Evolutionary conservation across 2,329 filamentous ascomycete species (phyloP).

Genomic region (Fusarium humuli): DNA sequence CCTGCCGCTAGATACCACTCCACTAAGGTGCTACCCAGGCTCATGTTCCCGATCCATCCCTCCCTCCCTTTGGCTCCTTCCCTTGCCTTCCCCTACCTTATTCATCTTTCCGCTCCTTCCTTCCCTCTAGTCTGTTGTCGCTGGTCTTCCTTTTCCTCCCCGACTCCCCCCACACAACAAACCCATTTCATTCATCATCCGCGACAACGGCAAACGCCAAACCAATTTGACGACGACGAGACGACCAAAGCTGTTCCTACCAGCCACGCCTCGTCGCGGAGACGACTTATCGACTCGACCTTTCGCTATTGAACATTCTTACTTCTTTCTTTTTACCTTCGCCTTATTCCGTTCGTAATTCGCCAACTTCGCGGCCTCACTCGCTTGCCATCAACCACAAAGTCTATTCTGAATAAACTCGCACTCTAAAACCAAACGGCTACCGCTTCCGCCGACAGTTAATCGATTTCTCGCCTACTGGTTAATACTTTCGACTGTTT

Average conservation of each 20-base stretch:
- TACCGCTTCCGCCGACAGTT: constrained; percentile 4
- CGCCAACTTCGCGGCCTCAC: constrained; percentile 34
- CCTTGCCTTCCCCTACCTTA: constrained; percentile 4
- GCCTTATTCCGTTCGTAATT: constrained; percentile 38
- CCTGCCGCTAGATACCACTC: background rate
- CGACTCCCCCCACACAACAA: constrained; percentile 40
- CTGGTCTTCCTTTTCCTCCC: constrained; percentile 37
- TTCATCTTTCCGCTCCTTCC: constrained; percentile 3
- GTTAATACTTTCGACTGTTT: background rate
- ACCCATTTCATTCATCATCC: constrained; percentile 41
- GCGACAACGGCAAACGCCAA: constrained; percentile 39
- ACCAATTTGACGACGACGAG: constrained; percentile 43
- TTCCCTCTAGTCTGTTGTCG: constrained; percentile 21
- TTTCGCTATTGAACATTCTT: constrained; percentile 39
- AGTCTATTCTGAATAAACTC: constrained; percentile 23
- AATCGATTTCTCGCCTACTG: background rate
- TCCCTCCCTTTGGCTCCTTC: constrained; percentile 30
- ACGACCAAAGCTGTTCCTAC: constrained; percentile 33
- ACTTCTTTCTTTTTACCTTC: constrained; percentile 34
- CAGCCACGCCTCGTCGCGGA: constrained; percentile 45
- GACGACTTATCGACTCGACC: constrained; percentile 45
- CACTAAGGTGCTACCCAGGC: constrained; percentile 25
- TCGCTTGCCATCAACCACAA: constrained; percentile 36
- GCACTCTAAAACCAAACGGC: constrained; percentile 26
- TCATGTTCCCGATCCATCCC: constrained; percentile 26